Base-by-base conservation (phyloP, 345 rosid genomes). In the sweet orange (Citrus sinensis) region DNA sequence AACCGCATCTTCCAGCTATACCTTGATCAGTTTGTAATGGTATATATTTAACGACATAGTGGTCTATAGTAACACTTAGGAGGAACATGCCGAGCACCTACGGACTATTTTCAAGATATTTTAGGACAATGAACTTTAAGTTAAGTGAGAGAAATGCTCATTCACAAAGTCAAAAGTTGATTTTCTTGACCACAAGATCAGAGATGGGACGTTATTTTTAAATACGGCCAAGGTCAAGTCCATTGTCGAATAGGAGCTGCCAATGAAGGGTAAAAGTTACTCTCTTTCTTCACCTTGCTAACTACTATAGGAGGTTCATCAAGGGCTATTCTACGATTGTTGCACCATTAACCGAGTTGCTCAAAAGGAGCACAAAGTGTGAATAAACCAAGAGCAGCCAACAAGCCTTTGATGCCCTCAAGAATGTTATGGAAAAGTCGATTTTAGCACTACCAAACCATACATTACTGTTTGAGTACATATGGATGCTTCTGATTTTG, bases 1-100 rank as follows among this genome's bases (percentile, higher is more conserved):
- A 49, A 49, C 1, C 0, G 0, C 0, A 16, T 51, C 17, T 16
- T 51, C 1, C 0, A 51, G 6, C 19, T 2, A 1, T 51, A 13
- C 6, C 6, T 51, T 16, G 19, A 51, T 14, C 20, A 51, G 2
- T 16, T 51, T 4, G 20, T 49, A 4, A 2, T 49, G 19, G 19
- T 49, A 8, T 49, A 14, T 5, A 24, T 2, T 22, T 2, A 24
- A 56, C 4, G 10, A 56, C 2, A 22, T 56, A 1, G 10, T 56
- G 2, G 6, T 56, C 7, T 56, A 60, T 60, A 60, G 30, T 10
- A 3, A 24, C 5, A 60, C 16, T 0, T 25, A 25, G 0, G 16
- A 60, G 0, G 25, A 56, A 2, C 8, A 22, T 7, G 61, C 1
- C 0, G 0, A 7, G 3, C 9, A 56, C 7, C 7, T 60, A 0